A percentile compares a stretch with the other conserved stretches of the same genome.
These are phyloP conservation scores for Cyberlindnera maritima DNA, from an alignment of 805 yeast species.

Conservation along the genomic window DNA sequence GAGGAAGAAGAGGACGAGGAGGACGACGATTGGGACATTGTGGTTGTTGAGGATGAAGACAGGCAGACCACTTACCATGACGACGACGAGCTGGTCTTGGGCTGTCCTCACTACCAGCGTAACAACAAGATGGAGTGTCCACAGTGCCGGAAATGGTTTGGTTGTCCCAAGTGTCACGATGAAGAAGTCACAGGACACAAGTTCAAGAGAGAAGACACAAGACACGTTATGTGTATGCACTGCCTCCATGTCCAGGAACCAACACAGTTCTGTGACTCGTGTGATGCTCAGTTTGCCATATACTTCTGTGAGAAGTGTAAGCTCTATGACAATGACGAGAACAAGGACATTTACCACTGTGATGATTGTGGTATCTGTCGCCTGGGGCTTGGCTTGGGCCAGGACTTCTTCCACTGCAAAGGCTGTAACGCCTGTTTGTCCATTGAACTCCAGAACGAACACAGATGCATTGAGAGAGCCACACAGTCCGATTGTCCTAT, in stretches of 20 bases:
- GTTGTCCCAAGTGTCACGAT: conserved; percentile 88
- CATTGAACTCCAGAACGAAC: conserved; percentile 71
- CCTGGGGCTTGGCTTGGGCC: conserved; percentile 81
- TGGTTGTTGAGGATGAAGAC: conserved; percentile 47
- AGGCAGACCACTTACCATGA: conserved; percentile 46
- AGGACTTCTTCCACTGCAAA: conserved; percentile 89
- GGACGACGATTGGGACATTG: conserved; percentile 17
- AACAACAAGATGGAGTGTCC: conserved; percentile 83
- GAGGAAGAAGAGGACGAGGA: conserved; percentile 21
- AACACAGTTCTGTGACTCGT: conserved; percentile 60
- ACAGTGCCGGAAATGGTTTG: conserved; percentile 67
- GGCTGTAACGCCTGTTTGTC: conserved; percentile 87
- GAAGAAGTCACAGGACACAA: conserved; percentile 50
- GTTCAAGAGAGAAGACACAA: conserved; percentile 56
- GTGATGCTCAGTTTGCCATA: conserved; percentile 64
- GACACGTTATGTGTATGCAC: conserved; percentile 75
- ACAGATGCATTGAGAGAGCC: conserved; percentile 80
- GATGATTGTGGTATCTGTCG: conserved; percentile 92
- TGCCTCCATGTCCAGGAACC: conserved; percentile 79
- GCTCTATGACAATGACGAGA: conserved; percentile 77
- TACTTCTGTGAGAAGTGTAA: conserved; percentile 80
- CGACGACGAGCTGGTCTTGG: conserved; percentile 45
- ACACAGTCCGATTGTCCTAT: conserved; percentile 92
- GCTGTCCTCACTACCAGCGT: conserved; percentile 82
- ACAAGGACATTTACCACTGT: conserved; percentile 86